Conservation (phyloP, 495 filamentous ascomycete species). For the Xylaria sp. region DNA sequence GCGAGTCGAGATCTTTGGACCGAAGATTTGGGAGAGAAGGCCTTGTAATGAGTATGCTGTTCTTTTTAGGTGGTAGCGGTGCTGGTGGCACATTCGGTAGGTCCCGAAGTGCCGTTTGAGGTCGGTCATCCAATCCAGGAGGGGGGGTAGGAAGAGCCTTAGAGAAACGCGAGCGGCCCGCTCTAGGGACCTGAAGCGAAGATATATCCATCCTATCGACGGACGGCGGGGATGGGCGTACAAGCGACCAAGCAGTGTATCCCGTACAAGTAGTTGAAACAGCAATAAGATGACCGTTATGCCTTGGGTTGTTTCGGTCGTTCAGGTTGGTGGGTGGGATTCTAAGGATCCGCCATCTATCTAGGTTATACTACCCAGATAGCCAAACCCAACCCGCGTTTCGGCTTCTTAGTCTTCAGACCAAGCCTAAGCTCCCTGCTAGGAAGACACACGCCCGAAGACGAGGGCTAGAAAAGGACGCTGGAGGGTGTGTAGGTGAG, state of each 20-base stretch:
- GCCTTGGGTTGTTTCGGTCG: background rate
- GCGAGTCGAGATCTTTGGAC: conserved; percentile 28
- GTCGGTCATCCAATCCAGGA: conserved; percentile 30
- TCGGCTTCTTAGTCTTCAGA: conserved; percentile 14
- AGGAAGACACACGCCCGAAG: background rate
- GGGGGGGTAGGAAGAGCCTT: conserved; percentile 45
- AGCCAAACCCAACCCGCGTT: conserved; percentile 10
- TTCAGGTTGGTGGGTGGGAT: conserved; percentile 19
- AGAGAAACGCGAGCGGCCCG: conserved; percentile 45
- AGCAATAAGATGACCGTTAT: conserved; percentile 19
- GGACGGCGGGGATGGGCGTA: conserved; percentile 29
- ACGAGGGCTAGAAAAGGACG: background rate
- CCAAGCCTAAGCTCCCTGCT: background rate
- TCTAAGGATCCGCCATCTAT: conserved; percentile 19
- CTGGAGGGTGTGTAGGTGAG: conserved; percentile 1
- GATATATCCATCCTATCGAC: conserved; percentile 37
- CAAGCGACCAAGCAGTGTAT: conserved; percentile 32
- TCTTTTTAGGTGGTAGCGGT: conserved; percentile 37
- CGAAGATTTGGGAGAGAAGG: conserved; percentile 27
- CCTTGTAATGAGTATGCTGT: conserved; percentile 33
- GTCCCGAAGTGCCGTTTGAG: conserved; percentile 31
- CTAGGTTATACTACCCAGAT: conserved; percentile 14
- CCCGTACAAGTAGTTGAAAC: conserved; percentile 36
- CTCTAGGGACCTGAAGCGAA: conserved; percentile 36
- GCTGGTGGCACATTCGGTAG: conserved; percentile 31